phyloP scores from a whole-genome alignment of 768 basidiomycete genomes.

The Lepiota subincarnata region DNA sequence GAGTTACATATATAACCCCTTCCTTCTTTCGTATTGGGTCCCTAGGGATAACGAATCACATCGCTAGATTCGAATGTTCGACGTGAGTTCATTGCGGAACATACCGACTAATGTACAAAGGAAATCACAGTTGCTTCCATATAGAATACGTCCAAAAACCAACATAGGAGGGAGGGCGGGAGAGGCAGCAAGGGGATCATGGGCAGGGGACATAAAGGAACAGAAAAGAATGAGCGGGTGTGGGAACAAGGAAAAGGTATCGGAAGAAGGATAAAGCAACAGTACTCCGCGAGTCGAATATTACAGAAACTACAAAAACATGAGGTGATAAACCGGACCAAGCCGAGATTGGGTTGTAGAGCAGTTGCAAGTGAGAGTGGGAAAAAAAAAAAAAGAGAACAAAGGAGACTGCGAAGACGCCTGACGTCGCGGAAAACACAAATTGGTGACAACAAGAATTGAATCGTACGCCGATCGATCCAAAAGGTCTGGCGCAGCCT shows the following conservation, averaged over 20 bases:
- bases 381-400: no score
- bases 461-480: no score
- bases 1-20: no score
- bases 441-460: no score
- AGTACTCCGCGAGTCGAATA: neutral
- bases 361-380: neutral
- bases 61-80: neutral
- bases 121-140: slow-evolving; percentile 4
- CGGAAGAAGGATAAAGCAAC: neutral
- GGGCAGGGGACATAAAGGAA: no score
- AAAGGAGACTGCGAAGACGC: neutral
- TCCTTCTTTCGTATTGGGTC: no score
- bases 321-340: neutral
- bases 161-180: no score
- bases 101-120: neutral
- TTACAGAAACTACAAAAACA: slow-evolving; percentile 2
- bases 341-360: neutral
- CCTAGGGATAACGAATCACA: no score
- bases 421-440: no score
- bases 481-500: no score
- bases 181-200: no score
- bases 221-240: neutral
- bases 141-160: slow-evolving; percentile 1
- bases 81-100: slow-evolving; percentile 2
- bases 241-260: neutral